phyloP scores from a whole-genome alignment of 2,329 filamentous ascomycete species.

The Aspergillus tubingensis region DNA sequence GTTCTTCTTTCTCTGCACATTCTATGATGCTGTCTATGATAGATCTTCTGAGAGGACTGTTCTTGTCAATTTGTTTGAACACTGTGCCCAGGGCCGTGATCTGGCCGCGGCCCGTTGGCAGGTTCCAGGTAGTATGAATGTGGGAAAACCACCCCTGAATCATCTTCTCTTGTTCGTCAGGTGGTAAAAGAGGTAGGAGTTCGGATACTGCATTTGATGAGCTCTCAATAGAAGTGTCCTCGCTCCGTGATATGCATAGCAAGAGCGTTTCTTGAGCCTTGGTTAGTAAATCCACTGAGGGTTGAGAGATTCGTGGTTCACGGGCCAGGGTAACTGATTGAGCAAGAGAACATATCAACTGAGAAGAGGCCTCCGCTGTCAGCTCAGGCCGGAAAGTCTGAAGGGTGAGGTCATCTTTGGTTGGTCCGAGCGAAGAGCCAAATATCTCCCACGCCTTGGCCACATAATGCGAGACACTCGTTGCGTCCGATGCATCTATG shows the following conservation, averaged over 20 bases:
- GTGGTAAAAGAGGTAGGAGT: slow-evolving; percentile 41
- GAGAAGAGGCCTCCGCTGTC: slow-evolving; percentile 44
- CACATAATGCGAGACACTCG: slow-evolving; percentile 32
- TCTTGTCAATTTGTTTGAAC: slow-evolving; percentile 35
- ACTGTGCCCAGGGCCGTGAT: slow-evolving; percentile 46
- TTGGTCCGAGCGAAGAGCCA: slow-evolving; percentile 33
- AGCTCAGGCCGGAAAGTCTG: slow-evolving; percentile 44
- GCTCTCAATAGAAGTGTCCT: slow-evolving; percentile 43
- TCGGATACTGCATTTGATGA: slow-evolving; percentile 44
- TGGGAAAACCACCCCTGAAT: slow-evolving; percentile 44
- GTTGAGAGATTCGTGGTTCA: slow-evolving; percentile 14
- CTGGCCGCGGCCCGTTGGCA: slow-evolving; percentile 46
- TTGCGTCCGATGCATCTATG: slow-evolving; percentile 26
- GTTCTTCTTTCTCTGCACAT: slow-evolving; percentile 38
- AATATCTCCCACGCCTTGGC: slow-evolving; percentile 43
- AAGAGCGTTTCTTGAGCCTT: slow-evolving; percentile 37
- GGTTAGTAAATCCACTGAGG: slow-evolving; percentile 28
- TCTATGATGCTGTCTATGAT: slow-evolving; percentile 38
- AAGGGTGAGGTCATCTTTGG: slow-evolving; percentile 42
- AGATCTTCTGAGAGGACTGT: slow-evolving; percentile 25
- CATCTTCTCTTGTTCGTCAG: slow-evolving; percentile 34
- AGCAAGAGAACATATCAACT: slow-evolving; percentile 42
- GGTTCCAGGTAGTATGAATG: slow-evolving; percentile 38
- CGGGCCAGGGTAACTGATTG: slow-evolving; percentile 22
- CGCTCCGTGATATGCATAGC: slow-evolving; percentile 42